Conservation (phyloP, 768 basidiomycete genomes). For the Hericium alpestre region DNA sequence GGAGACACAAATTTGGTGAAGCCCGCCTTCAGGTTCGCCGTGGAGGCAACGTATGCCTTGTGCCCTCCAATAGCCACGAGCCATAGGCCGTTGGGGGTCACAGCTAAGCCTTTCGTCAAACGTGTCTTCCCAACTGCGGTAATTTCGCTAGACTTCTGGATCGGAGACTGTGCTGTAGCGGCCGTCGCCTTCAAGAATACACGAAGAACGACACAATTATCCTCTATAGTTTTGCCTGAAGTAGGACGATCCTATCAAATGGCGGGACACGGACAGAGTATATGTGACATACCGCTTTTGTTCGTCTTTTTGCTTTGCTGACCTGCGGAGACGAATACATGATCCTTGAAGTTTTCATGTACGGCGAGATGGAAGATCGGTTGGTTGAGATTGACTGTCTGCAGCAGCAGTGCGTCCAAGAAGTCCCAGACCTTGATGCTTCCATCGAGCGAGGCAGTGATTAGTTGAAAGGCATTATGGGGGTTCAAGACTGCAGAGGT, state of each 20-base stretch:
- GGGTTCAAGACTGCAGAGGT: constrained; percentile 74
- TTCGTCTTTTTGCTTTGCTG: constrained; percentile 36
- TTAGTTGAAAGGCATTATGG: constrained; percentile 79
- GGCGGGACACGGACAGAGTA: background rate
- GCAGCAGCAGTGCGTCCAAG: constrained; percentile 69
- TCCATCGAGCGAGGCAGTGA: constrained; percentile 81
- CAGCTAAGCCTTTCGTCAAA: constrained; percentile 47
- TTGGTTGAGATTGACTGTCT: constrained; percentile 59
- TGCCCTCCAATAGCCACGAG: constrained; percentile 65
- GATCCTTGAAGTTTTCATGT: constrained; percentile 57
- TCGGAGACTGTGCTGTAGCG: constrained; percentile 28
- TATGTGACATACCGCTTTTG: constrained; percentile 16
- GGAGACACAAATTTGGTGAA: constrained; percentile 79
- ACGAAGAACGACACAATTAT: constrained; percentile 49
- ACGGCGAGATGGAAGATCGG: constrained; percentile 64
- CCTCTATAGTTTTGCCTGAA: background rate
- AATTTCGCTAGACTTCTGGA: constrained; percentile 40
- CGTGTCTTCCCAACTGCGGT: constrained; percentile 52
- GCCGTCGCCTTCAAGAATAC: constrained; percentile 46
- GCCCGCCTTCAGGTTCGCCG: constrained; percentile 45
- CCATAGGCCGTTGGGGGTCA: constrained; percentile 72
- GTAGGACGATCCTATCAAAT: background rate
- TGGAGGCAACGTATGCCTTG: constrained; percentile 66
- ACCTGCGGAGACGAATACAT: constrained; percentile 60
- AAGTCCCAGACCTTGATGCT: constrained; percentile 88